Percentiles rank a stretch among this genome's conserved stretches.
phyloP scores from a whole-genome alignment of 2,329 filamentous ascomycete species.

The Monosporascus ibericus region DNA sequence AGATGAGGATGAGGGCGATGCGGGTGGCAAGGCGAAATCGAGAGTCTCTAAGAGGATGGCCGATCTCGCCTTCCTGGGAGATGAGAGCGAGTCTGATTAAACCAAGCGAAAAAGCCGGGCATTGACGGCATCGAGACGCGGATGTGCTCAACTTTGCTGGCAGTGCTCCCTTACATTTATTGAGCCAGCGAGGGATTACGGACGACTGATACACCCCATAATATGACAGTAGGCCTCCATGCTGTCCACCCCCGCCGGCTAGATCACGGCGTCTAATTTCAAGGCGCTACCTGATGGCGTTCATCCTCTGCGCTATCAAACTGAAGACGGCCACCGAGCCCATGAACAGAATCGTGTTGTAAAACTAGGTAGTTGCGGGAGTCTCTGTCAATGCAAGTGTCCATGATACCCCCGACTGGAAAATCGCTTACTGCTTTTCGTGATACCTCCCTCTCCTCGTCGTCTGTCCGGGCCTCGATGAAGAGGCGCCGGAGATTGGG shows the following conservation, averaged over 20 bases:
- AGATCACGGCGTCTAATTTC: neutral
- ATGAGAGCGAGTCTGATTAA: conserved; percentile 60
- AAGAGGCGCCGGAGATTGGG: conserved; percentile 95
- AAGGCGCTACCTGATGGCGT: conserved; percentile 33
- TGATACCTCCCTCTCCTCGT: conserved; percentile 91
- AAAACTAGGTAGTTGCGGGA: conserved; percentile 60
- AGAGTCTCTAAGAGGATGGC: conserved; percentile 41
- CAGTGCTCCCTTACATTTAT: no score
- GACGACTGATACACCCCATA: neutral
- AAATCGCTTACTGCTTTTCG: conserved; percentile 69
- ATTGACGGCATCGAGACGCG: no score
- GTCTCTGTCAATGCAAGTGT: no score
- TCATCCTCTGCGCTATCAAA: conserved; percentile 83
- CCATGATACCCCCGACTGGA: neutral
- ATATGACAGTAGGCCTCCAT: neutral
- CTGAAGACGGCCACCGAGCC: conserved; percentile 94
- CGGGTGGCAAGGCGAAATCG: conserved; percentile 16
- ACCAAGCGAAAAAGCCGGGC: neutral
- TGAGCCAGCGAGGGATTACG: no score
- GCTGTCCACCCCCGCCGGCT: neutral
- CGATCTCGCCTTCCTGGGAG: conserved; percentile 60
- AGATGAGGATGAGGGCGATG: conserved; percentile 25
- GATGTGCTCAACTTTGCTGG: no score
- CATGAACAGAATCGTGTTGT: conserved; percentile 95
- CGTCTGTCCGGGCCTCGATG: conserved; percentile 86